Evolutionary conservation across 1,139 yeast genomes (phyloP).

Genomic region (Scheffersomyces insectosa): DNA sequence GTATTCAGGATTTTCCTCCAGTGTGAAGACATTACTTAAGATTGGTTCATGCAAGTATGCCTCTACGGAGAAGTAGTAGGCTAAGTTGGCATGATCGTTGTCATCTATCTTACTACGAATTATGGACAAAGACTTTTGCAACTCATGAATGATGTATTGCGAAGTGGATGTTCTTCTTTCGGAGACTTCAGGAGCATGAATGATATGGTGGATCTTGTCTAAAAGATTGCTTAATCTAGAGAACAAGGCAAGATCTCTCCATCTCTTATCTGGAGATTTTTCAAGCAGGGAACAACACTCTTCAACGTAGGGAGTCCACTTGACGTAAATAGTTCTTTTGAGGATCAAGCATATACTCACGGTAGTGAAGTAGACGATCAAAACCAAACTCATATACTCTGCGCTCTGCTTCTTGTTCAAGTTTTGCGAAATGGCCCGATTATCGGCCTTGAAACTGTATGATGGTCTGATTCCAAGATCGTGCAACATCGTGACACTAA

Average conservation of each 20-base stretch:
- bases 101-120: constrained; percentile 38
- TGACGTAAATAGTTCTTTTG: constrained; percentile 51
- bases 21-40: constrained; percentile 32
- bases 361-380: constrained; percentile 51
- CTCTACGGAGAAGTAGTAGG: constrained; percentile 65
- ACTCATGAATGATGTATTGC: constrained; percentile 37
- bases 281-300: constrained; percentile 58
- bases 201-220: constrained; percentile 60
- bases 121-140: constrained; percentile 41
- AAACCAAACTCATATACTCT: constrained; percentile 45
- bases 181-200: constrained; percentile 40
- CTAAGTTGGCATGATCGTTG: constrained; percentile 42
- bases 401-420: constrained; percentile 13
- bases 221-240: constrained; percentile 60
- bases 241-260: constrained; percentile 52
- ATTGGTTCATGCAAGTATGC: constrained; percentile 72
- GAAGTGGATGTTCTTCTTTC: constrained; percentile 26
- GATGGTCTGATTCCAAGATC: constrained; percentile 68
- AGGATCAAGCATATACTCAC: constrained; percentile 56
- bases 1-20: constrained; percentile 13
- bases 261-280: constrained; percentile 26
- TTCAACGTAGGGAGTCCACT: constrained; percentile 64
- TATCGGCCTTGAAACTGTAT: constrained; percentile 36
- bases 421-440: constrained; percentile 20
- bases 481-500: constrained; percentile 69